Evolutionary conservation across 495 filamentous ascomycete genomes (phyloP).

Genomic region (Hyaloscypha finlandica): DNA sequence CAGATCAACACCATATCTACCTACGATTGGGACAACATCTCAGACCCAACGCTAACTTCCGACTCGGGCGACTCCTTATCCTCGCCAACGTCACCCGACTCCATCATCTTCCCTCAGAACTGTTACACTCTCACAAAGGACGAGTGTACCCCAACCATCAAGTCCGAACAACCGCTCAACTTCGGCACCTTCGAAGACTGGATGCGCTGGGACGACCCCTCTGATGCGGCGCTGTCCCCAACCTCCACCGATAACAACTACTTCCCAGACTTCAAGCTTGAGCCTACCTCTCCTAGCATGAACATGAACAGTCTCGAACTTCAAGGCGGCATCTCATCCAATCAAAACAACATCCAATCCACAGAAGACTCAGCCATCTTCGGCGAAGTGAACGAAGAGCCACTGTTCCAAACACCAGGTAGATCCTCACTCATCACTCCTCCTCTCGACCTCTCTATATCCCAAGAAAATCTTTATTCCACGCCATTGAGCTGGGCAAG

Average conservation of each 20-base stretch:
- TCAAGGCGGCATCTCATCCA: slow-evolving; percentile 13
- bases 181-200: slow-evolving; percentile 31
- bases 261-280: slow-evolving; percentile 28
- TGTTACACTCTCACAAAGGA: slow-evolving; percentile 13
- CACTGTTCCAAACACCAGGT: slow-evolving; percentile 27
- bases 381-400: slow-evolving; percentile 18
- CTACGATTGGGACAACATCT: slow-evolving; percentile 18
- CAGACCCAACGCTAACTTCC: slow-evolving; percentile 20
- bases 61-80: slow-evolving; percentile 28
- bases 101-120: slow-evolving; percentile 13
- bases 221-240: slow-evolving; percentile 23
- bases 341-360: background rate
- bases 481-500: slow-evolving; percentile 27
- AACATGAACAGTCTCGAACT: slow-evolving; percentile 21
- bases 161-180: slow-evolving; percentile 25
- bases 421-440: background rate
- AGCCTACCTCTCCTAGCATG: slow-evolving; percentile 23
- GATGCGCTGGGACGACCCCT: slow-evolving; percentile 32
- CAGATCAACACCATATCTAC: slow-evolving; percentile 18
- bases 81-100: slow-evolving; percentile 23
- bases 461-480: slow-evolving; percentile 24
- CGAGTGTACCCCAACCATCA: slow-evolving; percentile 1
- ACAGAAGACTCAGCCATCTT: slow-evolving; percentile 25
- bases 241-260: slow-evolving; percentile 4
- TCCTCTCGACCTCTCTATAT: slow-evolving; percentile 8